These are phyloP conservation scores for Rubia occidens DNA, from an alignment of 305 asterid genomes.

Conservation along the genomic window DNA sequence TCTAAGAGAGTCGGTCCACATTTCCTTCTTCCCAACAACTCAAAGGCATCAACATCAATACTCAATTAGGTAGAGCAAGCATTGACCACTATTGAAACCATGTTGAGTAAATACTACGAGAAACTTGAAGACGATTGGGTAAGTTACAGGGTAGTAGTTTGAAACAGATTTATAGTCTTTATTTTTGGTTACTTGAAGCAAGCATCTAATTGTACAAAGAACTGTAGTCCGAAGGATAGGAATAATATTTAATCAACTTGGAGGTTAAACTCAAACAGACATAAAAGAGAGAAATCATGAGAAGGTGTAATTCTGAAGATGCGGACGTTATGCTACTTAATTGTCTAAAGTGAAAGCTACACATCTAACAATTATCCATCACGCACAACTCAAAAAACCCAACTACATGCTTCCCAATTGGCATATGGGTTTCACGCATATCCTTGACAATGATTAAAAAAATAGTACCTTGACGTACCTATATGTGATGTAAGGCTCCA, in stretches of 20 bases:
- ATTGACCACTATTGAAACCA: background rate
- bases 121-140: background rate
- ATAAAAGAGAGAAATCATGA: background rate
- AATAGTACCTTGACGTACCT: slow-evolving; percentile 48
- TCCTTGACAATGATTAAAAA: background rate
- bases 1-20: background rate
- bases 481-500: slow-evolving; percentile 84
- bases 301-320: background rate
- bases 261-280: too few species aligned
- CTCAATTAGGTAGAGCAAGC: background rate
- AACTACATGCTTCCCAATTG: background rate
- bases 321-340: background rate
- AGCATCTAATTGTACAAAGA: too few species aligned
- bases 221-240: too few species aligned
- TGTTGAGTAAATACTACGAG: background rate
- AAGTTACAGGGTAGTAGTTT: background rate
- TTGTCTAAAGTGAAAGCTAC: background rate
- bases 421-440: background rate
- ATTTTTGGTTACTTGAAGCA: too few species aligned
- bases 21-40: background rate
- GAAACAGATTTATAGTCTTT: background rate
- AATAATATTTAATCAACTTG: too few species aligned
- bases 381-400: background rate
- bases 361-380: background rate
- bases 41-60: background rate